Evolutionary conservation across 495 filamentous ascomycete species (phyloP).

Genomic region (Podospora pseudoanserina): DNA sequence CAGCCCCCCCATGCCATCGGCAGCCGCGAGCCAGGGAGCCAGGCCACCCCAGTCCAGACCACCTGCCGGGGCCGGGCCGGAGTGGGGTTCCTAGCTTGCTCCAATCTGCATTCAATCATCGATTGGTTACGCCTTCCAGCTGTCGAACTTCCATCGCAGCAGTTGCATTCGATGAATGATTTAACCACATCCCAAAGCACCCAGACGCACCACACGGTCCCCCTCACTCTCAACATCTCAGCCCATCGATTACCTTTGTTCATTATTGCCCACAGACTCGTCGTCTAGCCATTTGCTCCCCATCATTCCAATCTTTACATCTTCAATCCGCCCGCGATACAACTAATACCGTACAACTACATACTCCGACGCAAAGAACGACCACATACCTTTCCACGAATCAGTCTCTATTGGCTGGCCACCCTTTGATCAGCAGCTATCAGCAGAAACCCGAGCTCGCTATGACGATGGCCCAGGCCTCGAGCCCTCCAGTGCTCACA

Average conservation of each 20-base stretch:
- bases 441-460: not conserved
- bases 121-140: not conserved
- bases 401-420: too few relatives aligned
- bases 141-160: conserved; percentile 1
- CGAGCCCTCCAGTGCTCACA: conserved; percentile 49
- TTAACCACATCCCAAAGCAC: too few relatives aligned
- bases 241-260: too few relatives aligned
- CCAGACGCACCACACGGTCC: too few relatives aligned
- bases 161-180: not conserved
- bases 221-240: too few relatives aligned
- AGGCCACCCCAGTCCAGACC: not conserved
- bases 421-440: not conserved
- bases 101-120: not conserved
- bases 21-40: not conserved
- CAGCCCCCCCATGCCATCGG: not conserved
- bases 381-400: too few relatives aligned
- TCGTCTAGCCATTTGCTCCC: too few relatives aligned
- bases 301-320: too few relatives aligned
- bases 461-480: conserved; percentile 30
- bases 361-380: too few relatives aligned
- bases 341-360: too few relatives aligned
- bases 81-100: not conserved
- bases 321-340: too few relatives aligned
- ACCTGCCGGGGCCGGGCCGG: not conserved
- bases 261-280: too few relatives aligned